Base-by-base conservation (phyloP, 306 rosid species). In the Quercus ilex region DNA sequence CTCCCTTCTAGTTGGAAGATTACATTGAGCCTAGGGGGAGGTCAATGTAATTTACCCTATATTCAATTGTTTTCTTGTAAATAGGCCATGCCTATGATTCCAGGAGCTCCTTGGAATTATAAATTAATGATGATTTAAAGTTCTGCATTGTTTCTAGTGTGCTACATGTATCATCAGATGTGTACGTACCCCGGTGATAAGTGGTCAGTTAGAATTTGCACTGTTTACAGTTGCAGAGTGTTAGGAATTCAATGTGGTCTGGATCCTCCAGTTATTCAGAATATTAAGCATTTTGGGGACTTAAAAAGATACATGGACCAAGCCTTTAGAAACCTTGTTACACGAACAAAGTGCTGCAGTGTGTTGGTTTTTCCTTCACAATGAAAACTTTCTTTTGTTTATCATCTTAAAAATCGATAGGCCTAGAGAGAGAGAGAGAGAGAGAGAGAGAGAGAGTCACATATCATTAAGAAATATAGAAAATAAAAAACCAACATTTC, bases 401-500 rank as follows among this genome's bases (percentile, higher is more conserved):
- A 60, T 60, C 46, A 41, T 41, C 46, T 41, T 41, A 41, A 41
- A 41, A 41, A 41, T 41, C 46, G 46, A 41, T 41, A 41, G 46
- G 46, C 11, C 12, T 2, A 41, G 8, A 7, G 23, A 12, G 46
- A 30, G 41, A 14, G 43, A 5, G 21, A 13, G 69, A 5, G 21
- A 13, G 69, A 62, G 33, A 59, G 68, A 73, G 74, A 77, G 38
- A 64, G 55, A 82, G 75, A 67, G 28, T 74, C 15, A n/a, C 26
- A 11, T 71, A 71, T 79, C 64, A 80, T 76, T 71, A 35, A 65
- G 77, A 65, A 74, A 75, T 71, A 72, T 78, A n/a, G 49, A 78
- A 80, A 77, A 83, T 77, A 69, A 75, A 73, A 75, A 51, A 41
- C 80, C 74, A 76, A 81, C 87, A 75, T 69, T 69, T 78, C 46